These are phyloP conservation scores for Cystofilobasidium macerans DNA, from an alignment of 768 basidiomycete species.

Conservation along the genomic window DNA sequence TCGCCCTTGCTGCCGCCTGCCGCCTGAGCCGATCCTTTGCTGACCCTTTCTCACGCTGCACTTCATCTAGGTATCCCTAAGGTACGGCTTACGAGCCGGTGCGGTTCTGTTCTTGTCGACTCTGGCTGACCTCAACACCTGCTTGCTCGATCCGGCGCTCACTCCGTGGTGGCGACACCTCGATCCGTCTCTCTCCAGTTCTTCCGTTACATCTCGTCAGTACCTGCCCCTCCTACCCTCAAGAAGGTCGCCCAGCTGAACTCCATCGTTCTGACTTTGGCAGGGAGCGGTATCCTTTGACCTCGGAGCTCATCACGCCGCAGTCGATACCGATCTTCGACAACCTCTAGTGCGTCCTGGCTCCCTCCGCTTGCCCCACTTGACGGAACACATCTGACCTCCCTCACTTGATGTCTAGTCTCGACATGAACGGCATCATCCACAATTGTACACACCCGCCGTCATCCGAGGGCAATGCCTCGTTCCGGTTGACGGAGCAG, in stretches of 20 bases:
- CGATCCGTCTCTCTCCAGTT: slow-evolving; percentile 43
- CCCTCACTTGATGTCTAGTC: slow-evolving; percentile 43
- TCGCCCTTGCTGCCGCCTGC: not conserved
- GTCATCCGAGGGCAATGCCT: slow-evolving; percentile 79
- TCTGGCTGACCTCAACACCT: not conserved
- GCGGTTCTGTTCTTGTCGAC: too few relatives aligned
- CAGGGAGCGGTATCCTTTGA: slow-evolving; percentile 94
- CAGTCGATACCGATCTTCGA: slow-evolving; percentile 98
- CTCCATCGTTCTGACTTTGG: not conserved
- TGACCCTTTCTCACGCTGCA: not conserved
- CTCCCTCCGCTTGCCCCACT: not conserved
- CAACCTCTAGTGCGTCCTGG: slow-evolving; percentile 36
- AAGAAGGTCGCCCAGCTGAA: not conserved
- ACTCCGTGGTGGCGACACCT: not conserved
- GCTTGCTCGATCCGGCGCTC: not conserved
- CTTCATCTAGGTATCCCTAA: slow-evolving; percentile 26
- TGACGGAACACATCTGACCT: not conserved
- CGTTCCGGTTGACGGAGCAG: slow-evolving; percentile 90
- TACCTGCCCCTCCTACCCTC: not conserved
- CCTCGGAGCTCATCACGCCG: slow-evolving; percentile 93
- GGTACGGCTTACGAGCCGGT: not conserved
- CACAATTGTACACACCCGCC: slow-evolving; percentile 71
- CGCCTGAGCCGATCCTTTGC: not conserved
- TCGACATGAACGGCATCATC: slow-evolving; percentile 72
- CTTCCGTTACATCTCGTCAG: slow-evolving; percentile 37